A percentile compares a stretch with the other conserved stretches of the same genome.
Evolutionary conservation across 1,284 basidiomycete species (phyloP).

Genomic region (Macrocybe sp.): DNA sequence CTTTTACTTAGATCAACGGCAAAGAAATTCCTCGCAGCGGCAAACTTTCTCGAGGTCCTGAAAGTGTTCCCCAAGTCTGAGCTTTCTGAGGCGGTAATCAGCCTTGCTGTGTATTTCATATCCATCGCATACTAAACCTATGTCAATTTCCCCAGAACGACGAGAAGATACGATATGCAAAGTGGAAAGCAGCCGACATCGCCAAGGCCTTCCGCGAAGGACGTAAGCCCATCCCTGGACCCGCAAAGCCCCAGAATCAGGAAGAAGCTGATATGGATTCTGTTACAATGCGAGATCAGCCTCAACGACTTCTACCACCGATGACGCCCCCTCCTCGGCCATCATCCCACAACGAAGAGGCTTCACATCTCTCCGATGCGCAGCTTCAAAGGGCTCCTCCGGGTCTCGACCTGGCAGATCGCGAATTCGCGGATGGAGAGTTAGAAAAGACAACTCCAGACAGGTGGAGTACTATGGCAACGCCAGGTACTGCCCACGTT

Average conservation of each 20-base stretch:
- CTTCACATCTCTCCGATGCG: slow-evolving; percentile 7
- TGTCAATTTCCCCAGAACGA: slow-evolving; percentile 40
- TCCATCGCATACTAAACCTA: slow-evolving; percentile 8
- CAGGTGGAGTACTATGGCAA: slow-evolving; percentile 60
- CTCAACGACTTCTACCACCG: slow-evolving; percentile 13
- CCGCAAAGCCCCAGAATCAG: slow-evolving; percentile 40
- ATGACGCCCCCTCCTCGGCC: background rate
- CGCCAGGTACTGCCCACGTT: slow-evolving; percentile 41
- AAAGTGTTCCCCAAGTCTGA: slow-evolving; percentile 65
- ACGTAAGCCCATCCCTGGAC: slow-evolving; percentile 63
- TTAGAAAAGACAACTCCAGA: slow-evolving; percentile 40
- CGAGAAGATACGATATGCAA: slow-evolving; percentile 83
- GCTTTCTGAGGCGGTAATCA: slow-evolving; percentile 41
- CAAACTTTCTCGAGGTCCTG: slow-evolving; percentile 83
- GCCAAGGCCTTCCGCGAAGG: slow-evolving; percentile 87
- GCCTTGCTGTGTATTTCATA: slow-evolving; percentile 1
- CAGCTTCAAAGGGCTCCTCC: background rate
- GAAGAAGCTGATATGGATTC: slow-evolving; percentile 20
- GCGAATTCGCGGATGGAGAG: slow-evolving; percentile 12
- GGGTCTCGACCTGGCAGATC: slow-evolving; percentile 19
- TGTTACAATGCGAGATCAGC: slow-evolving; percentile 15
- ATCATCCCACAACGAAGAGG: slow-evolving; percentile 11
- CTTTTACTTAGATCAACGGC: slow-evolving; percentile 62
- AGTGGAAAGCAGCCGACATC: slow-evolving; percentile 92
- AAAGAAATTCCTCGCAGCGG: slow-evolving; percentile 83